phyloP scores from a whole-genome alignment of 2,329 filamentous ascomycete species.

The Diaporthe sp. region DNA sequence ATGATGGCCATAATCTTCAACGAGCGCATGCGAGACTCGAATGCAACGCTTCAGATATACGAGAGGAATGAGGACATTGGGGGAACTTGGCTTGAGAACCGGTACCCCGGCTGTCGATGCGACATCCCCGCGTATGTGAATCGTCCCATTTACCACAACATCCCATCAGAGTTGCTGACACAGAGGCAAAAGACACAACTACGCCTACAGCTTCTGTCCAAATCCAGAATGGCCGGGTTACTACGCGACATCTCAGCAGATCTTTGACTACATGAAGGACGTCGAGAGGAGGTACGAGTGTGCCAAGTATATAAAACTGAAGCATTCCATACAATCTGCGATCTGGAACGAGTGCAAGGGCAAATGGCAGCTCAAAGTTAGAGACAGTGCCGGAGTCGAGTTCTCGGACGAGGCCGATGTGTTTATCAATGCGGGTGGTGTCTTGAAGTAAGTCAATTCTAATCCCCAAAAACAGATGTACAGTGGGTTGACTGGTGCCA shows the following conservation, averaged over 20 bases:
- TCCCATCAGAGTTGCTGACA: background rate
- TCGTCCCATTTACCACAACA: background rate
- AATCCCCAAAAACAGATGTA: background rate
- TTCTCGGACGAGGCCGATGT: conserved; percentile 28
- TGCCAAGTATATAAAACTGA: conserved; percentile 59
- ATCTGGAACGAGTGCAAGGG: conserved; percentile 54
- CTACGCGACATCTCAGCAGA: conserved; percentile 46
- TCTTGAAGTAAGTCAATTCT: background rate
- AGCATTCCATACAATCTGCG: conserved; percentile 57
- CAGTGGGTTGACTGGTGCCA: background rate
- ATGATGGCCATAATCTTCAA: conserved; percentile 42
- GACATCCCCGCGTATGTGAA: conserved; percentile 33
- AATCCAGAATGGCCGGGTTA: conserved; percentile 34
- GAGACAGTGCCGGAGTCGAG: conserved; percentile 1
- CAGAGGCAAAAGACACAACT: conserved; percentile 17
- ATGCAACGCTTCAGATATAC: conserved; percentile 41
- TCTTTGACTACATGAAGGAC: conserved; percentile 50
- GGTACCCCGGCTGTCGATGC: conserved; percentile 41
- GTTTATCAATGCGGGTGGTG: conserved; percentile 26
- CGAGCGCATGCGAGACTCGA: conserved; percentile 32
- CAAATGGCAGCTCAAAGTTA: conserved; percentile 13
- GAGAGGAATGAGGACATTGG: conserved; percentile 52
- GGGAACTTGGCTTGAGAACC: conserved; percentile 49
- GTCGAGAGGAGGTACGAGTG: conserved; percentile 50
- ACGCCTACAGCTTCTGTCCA: conserved; percentile 34